phyloP scores from a whole-genome alignment of 169 alveolate genomes.

The Plasmodium coatneyi region DNA sequence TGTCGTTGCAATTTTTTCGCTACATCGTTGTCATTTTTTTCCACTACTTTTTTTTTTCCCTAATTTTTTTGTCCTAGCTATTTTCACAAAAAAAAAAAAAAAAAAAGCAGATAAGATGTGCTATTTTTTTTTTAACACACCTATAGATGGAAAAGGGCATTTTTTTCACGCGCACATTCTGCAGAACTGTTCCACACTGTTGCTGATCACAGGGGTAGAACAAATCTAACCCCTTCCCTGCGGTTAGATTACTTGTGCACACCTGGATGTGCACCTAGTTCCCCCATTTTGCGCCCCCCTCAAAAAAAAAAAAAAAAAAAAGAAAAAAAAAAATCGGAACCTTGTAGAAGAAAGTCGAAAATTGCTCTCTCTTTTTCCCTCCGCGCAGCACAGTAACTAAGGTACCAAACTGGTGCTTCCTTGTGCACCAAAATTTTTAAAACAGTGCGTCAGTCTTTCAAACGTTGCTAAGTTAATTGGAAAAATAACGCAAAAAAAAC shows the following conservation, averaged over 20 bases:
- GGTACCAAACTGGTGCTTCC: background rate
- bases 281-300: background rate
- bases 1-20: background rate
- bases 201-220: background rate
- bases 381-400: background rate
- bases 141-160: background rate
- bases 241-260: background rate
- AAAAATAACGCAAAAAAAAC: background rate
- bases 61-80: background rate
- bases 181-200: background rate
- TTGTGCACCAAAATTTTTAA: background rate
- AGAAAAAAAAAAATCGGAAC: background rate
- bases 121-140: background rate
- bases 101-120: background rate
- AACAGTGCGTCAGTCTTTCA: background rate
- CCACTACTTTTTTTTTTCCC: background rate
- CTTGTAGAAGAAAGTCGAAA: background rate
- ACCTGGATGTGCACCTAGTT: background rate
- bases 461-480: background rate
- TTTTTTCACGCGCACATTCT: background rate
- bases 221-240: background rate
- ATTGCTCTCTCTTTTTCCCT: background rate
- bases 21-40: background rate
- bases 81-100: background rate
- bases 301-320: background rate